Evolutionary conservation across 345 rosid species (phyloP).

Genomic region (Corymbia maculata): DNA sequence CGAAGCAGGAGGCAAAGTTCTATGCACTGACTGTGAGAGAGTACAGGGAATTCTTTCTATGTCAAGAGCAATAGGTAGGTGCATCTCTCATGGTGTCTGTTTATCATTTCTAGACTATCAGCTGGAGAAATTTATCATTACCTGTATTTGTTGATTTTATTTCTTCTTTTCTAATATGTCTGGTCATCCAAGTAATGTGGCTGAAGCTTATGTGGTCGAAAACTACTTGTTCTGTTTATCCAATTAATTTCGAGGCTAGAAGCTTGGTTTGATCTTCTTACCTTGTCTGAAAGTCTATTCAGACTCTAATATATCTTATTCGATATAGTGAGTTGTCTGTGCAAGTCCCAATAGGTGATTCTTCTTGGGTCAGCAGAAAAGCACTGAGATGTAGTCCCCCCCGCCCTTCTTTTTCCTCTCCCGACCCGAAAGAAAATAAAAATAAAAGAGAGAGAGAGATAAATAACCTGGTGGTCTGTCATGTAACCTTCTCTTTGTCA

Average conservation of each 20-base stretch:
- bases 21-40: conserved; percentile 31
- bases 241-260: not conserved
- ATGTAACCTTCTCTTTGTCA: not conserved
- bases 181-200: not conserved
- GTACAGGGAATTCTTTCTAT: conserved; percentile 36
- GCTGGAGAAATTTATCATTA: not conserved
- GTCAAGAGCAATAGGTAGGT: conserved; percentile 31
- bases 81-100: not conserved
- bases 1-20: conserved; percentile 31
- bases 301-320: not conserved
- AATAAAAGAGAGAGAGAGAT: not conserved
- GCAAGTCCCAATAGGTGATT: not conserved
- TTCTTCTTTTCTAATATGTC: not conserved
- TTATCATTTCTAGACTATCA: not conserved
- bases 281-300: not conserved
- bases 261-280: not conserved
- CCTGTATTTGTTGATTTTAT: not conserved
- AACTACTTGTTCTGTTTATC: not conserved
- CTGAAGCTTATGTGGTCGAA: not conserved
- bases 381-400: not conserved
- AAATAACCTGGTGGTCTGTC: not conserved
- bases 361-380: not conserved
- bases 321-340: not conserved
- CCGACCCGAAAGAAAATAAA: not conserved
- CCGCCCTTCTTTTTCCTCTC: not conserved